These are phyloP conservation scores for Leccinum subtestaceum DNA, from an alignment of 768 basidiomycete species.

Conservation along the genomic window DNA sequence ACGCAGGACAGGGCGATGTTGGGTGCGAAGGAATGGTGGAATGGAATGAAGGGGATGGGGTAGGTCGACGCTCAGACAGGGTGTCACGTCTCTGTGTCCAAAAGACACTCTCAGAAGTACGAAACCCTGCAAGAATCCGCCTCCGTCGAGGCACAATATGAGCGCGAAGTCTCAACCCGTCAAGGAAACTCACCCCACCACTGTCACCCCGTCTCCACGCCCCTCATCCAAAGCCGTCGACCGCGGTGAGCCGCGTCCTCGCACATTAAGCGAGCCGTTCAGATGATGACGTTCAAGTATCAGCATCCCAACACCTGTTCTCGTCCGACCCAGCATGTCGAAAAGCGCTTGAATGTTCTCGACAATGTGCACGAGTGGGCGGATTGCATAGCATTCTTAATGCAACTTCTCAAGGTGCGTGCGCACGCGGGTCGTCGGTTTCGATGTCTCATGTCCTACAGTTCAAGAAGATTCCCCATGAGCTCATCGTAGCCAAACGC, in stretches of 20 bases:
- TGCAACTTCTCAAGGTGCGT: slow-evolving; percentile 83
- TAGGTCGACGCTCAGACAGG: slow-evolving; percentile 17
- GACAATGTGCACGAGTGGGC: slow-evolving; percentile 99
- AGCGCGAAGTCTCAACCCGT: slow-evolving; percentile 12
- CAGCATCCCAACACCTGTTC: slow-evolving; percentile 51
- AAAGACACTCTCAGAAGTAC: not conserved
- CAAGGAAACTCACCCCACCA: slow-evolving; percentile 22
- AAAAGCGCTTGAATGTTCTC: slow-evolving; percentile 88
- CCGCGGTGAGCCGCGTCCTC: slow-evolving; percentile 29
- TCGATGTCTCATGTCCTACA: slow-evolving; percentile 45
- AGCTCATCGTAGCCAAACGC: slow-evolving; percentile 91
- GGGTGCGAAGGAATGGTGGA: slow-evolving; percentile 73
- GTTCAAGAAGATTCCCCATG: slow-evolving; percentile 94
- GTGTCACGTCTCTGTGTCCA: not conserved
- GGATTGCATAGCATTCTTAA: slow-evolving; percentile 96
- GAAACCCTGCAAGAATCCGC: slow-evolving; percentile 12
- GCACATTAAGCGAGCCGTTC: not conserved
- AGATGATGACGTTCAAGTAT: slow-evolving; percentile 27
- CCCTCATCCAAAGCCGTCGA: slow-evolving; percentile 22
- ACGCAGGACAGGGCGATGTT: slow-evolving; percentile 57
- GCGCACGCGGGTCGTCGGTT: not conserved
- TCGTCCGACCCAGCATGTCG: slow-evolving; percentile 87
- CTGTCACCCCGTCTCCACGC: slow-evolving; percentile 8
- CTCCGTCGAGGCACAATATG: slow-evolving; percentile 19
- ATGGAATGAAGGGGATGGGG: slow-evolving; percentile 48